Percentiles rank a stretch among this genome's conserved stretches.
These are phyloP conservation scores for Scorias spongiosa DNA, from an alignment of 2,329 filamentous ascomycete genomes.

Conservation along the genomic window DNA sequence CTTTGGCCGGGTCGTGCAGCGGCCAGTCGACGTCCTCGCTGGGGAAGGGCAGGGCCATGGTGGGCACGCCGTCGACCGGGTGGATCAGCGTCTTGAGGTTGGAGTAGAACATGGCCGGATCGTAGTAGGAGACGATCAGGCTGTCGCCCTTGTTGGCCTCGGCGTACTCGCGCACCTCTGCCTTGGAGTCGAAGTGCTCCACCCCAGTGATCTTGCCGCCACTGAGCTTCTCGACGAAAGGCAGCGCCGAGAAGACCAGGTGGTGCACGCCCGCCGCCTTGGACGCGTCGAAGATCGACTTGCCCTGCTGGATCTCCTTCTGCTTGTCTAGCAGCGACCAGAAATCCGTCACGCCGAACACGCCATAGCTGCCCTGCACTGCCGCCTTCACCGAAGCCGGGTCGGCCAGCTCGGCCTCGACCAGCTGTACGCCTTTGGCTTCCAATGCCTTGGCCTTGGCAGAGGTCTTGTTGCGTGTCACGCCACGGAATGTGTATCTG, in stretches of 20 bases:
- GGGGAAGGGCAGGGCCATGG: conserved; percentile 11
- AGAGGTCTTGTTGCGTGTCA: conserved; percentile 37
- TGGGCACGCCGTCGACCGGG: conserved; percentile 8
- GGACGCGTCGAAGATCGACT: conserved; percentile 19
- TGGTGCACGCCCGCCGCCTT: conserved; percentile 20
- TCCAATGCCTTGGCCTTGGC: conserved; percentile 30
- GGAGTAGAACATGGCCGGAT: conserved; percentile 13
- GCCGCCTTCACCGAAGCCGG: conserved; percentile 29
- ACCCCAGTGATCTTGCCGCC: conserved; percentile 17
- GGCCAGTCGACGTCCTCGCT: conserved; percentile 13
- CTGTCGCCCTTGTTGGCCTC: conserved; percentile 11
- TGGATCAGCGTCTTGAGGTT: conserved; percentile 8
- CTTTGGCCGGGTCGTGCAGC: conserved; percentile 12
- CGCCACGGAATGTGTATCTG: conserved; percentile 37
- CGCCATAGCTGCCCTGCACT: conserved; percentile 32
- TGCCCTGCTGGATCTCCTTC: conserved; percentile 19
- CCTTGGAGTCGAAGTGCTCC: conserved; percentile 25
- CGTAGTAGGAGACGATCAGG: conserved; percentile 12
- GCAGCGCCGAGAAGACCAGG: conserved; percentile 24
- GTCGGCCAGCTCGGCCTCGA: conserved; percentile 37
- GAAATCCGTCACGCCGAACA: conserved; percentile 39
- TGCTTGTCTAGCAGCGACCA: conserved; percentile 26
- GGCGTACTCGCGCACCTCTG: conserved; percentile 20
- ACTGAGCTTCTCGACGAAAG: conserved; percentile 15
- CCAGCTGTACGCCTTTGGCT: conserved; percentile 35